Evolutionary conservation across 2,329 filamentous ascomycete species (phyloP).

Genomic region (Paecilomyces sp.): DNA sequence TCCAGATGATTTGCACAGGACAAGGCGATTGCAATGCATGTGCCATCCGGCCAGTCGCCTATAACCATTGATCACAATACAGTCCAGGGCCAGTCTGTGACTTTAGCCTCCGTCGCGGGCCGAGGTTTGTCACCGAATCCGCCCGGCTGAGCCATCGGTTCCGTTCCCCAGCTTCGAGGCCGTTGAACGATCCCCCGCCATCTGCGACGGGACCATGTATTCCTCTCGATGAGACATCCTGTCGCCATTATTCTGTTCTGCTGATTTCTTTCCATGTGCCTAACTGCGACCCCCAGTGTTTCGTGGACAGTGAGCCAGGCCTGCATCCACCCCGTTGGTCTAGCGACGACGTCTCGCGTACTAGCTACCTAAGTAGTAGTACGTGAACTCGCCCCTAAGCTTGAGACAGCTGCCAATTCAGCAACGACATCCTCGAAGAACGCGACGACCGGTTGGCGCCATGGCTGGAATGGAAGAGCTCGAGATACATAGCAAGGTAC

Average conservation of each 20-base stretch:
- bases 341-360: not conserved
- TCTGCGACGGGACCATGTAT: not conserved
- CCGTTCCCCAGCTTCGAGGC: not conserved
- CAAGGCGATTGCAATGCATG: no score
- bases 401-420: not conserved
- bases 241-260: not conserved
- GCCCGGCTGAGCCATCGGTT: not conserved
- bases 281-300: not conserved
- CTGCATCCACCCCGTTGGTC: not conserved
- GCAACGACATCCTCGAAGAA: not conserved
- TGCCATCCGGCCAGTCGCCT: no score
- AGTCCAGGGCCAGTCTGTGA: not conserved
- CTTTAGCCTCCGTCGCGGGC: not conserved
- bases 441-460: not conserved
- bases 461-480: slow-evolving; percentile 97
- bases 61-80: not conserved
- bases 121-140: not conserved
- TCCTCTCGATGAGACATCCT: not conserved
- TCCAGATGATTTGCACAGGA: not conserved
- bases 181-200: not conserved
- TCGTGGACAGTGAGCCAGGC: not conserved
- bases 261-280: not conserved
- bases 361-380: not conserved
- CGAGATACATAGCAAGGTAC: slow-evolving; percentile 94
- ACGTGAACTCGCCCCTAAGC: not conserved